phyloP scores from a whole-genome alignment of 352 stramenopile genomes.

The Globisporangium spinosum region DNA sequence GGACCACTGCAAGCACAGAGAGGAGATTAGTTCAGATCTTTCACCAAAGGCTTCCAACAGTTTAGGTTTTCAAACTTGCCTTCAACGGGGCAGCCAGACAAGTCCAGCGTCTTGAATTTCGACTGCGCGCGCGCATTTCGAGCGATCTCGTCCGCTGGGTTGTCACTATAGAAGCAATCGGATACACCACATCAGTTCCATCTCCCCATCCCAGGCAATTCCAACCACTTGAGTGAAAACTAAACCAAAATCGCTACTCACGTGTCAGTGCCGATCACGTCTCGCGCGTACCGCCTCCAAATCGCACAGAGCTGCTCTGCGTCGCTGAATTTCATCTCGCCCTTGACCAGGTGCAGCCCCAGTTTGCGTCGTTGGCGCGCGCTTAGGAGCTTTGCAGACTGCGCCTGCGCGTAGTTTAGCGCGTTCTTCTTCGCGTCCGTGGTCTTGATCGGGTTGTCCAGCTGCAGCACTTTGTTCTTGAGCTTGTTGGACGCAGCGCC shows the following conservation, averaged over 20 bases:
- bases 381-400: slow-evolving; percentile 58
- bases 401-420: slow-evolving; percentile 31
- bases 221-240: neutral
- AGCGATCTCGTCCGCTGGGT: slow-evolving; percentile 14
- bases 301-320: slow-evolving; percentile 62
- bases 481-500: slow-evolving; percentile 38
- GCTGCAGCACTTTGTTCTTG: slow-evolving; percentile 76
- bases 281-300: slow-evolving; percentile 56
- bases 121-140: slow-evolving; percentile 33
- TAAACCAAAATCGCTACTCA: neutral
- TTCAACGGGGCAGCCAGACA: slow-evolving; percentile 69
- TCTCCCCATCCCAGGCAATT: slow-evolving; percentile 17
- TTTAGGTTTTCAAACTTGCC: slow-evolving; percentile 23
- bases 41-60: neutral
- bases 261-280: slow-evolving; percentile 46
- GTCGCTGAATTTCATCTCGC: slow-evolving; percentile 44
- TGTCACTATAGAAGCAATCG: slow-evolving; percentile 6
- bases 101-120: slow-evolving; percentile 60
- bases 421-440: slow-evolving; percentile 28
- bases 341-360: slow-evolving; percentile 50
- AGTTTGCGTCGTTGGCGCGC: slow-evolving; percentile 54
- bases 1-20: slow-evolving; percentile 34
- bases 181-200: neutral
- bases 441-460: slow-evolving; percentile 68
- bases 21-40: neutral